phyloP scores from a whole-genome alignment of 768 basidiomycete genomes.

The Leccinum broughii region DNA sequence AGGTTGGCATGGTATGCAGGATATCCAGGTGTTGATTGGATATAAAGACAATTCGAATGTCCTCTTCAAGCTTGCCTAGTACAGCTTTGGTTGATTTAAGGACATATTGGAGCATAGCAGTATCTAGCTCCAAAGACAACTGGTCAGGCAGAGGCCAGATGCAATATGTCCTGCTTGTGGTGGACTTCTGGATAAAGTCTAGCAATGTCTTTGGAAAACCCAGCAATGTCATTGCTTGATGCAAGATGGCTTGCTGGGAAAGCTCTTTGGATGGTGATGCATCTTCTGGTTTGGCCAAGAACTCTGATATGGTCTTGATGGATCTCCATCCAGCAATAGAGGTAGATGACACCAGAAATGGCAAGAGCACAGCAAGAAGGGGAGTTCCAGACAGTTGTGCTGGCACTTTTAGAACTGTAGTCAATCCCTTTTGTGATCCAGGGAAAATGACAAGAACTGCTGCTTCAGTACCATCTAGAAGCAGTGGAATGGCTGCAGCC shows the following conservation, averaged over 20 bases:
- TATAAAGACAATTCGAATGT: conserved; percentile 59
- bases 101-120: conserved; percentile 41
- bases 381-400: conserved; percentile 15
- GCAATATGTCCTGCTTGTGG: conserved; percentile 42
- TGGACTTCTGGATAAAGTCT: conserved; percentile 43
- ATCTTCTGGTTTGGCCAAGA: conserved; percentile 1
- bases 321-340: conserved; percentile 20
- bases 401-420: conserved; percentile 44
- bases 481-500: conserved; percentile 51
- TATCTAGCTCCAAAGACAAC: conserved; percentile 41
- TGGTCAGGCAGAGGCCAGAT: conserved; percentile 45
- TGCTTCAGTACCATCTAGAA: conserved; percentile 46
- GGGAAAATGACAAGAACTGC: conserved; percentile 63
- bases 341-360: conserved; percentile 22
- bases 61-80: conserved; percentile 38
- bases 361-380: conserved; percentile 30
- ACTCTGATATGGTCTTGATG: conserved; percentile 11
- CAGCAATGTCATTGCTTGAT: conserved; percentile 36
- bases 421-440: conserved; percentile 35
- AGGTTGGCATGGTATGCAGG: conserved; percentile 48
- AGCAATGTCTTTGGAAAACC: conserved; percentile 49
- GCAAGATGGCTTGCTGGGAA: conserved; percentile 16
- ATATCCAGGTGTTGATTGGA: conserved; percentile 57
- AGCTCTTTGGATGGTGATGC: neutral
- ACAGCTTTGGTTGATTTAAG: conserved; percentile 46